Base-by-base conservation (phyloP, 208 protist species). In the Angomonas deanei region DNA sequence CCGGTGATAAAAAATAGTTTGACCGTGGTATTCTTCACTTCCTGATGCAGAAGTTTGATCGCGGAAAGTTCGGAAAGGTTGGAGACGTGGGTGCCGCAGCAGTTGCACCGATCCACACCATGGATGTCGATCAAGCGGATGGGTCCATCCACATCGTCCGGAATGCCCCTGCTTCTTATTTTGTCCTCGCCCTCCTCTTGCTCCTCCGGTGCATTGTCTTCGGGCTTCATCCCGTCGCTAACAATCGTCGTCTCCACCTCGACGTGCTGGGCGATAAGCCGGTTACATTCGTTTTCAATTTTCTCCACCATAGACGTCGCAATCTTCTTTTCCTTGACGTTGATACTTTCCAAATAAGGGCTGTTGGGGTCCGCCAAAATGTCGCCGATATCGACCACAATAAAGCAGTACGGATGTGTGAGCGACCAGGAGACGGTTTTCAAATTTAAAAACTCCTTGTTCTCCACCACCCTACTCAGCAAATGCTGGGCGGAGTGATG, bases 401-500 rank as follows among this genome's bases (percentile, higher is more conserved):
- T 88, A 48, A 82, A 91, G 59, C 78, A 88, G 36, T 64, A 74
- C 2, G 82, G 82, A 19, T 91, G 74, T 0, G 80, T 84, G 24
- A 97, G 68, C 19, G 78, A 79, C 92, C 89, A 96, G 61, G 82
- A 91, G 1, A 89, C 53, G 1, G 92, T 97, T 11, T 78, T 70
- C 13, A 93, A 62, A n/a, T 67, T 49, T 60, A 86, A 58, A 32
- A 78, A 77, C 31, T 79, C 61, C 5, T 33, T 2, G 5, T 67
- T 62, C 48, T 91, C 77, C 27, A 94, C 76, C 0, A 96, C 60
- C 3, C 91, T 85, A 0, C 76, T 83, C 32, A 97, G 76, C 6
- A 97, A 54, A 60, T 97, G 93, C 65, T 97, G 93, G 0, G 76
- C 89, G 6, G 88, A 92, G 82, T 97, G 93, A 50, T 96, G 90